phyloP scores from a whole-genome alignment of 371 early-diverging fungal species.

The Apophysomyces trapeziformis region DNA sequence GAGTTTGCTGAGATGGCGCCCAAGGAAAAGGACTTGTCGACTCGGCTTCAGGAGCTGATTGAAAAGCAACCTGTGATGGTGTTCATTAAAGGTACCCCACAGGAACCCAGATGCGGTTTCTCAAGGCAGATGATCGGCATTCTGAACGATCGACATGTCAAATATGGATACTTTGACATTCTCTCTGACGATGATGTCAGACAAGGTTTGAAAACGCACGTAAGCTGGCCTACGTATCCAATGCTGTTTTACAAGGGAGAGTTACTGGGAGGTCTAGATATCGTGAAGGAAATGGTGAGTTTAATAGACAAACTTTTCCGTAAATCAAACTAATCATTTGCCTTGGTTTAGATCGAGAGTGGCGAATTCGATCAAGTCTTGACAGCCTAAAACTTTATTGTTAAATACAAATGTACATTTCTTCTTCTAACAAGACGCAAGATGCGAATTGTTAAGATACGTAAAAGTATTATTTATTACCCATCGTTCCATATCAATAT shows the following conservation, averaged over 20 bases:
- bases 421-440: not conserved
- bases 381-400: conserved; percentile 32
- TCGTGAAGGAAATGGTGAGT: conserved; percentile 85
- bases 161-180: conserved; percentile 85
- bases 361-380: conserved; percentile 54
- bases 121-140: conserved; percentile 76
- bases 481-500: not conserved
- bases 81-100: conserved; percentile 97
- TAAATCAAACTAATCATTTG: not conserved
- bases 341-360: conserved; percentile 34
- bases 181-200: conserved; percentile 88
- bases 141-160: conserved; percentile 71
- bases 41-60: conserved; percentile 71
- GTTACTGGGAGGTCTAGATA: conserved; percentile 95
- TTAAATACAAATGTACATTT: conserved; percentile 1
- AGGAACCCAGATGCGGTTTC: conserved; percentile 87
- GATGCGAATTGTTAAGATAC: too few species aligned
- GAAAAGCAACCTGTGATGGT: conserved; percentile 75
- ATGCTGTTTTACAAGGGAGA: conserved; percentile 91
- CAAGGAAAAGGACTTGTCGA: conserved; percentile 74
- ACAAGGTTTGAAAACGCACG: conserved; percentile 65
- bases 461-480: not conserved
- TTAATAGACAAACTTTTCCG: not conserved
- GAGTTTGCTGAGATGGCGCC: conserved; percentile 76
- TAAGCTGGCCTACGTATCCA: conserved; percentile 64